Conservation (phyloP, 2,329 filamentous ascomycete genomes). For the Aquanectria penicillioides region DNA sequence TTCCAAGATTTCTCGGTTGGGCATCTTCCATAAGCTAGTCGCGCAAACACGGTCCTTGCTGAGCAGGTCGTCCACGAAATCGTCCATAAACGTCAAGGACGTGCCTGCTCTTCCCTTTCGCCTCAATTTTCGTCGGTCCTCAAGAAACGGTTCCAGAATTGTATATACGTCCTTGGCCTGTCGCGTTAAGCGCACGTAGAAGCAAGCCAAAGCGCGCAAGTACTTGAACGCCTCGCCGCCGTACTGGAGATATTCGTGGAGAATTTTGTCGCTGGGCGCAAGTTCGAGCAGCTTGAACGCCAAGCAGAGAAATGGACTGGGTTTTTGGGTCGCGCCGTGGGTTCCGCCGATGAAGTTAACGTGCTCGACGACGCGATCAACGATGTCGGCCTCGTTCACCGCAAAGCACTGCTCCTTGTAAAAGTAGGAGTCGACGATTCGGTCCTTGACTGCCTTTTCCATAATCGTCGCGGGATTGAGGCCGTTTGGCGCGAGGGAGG, state of each 20-base stretch:
- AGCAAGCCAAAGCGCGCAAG: constrained; percentile 86
- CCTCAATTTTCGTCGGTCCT: constrained; percentile 85
- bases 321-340: constrained; percentile 84
- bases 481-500: constrained; percentile 81
- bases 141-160: constrained; percentile 82
- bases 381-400: constrained; percentile 83
- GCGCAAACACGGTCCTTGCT: constrained; percentile 90
- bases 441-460: constrained; percentile 94
- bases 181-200: constrained; percentile 92
- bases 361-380: constrained; percentile 87
- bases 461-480: constrained; percentile 96
- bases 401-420: constrained; percentile 99
- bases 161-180: constrained; percentile 82
- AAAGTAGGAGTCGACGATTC: constrained; percentile 94
- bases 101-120: constrained; percentile 79
- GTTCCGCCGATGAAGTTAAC: constrained; percentile 89
- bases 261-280: constrained; percentile 79
- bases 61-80: constrained; percentile 92
- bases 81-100: constrained; percentile 82
- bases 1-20: constrained; percentile 82
- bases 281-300: constrained; percentile 95
- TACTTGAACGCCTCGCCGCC: constrained; percentile 86
- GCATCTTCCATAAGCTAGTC: constrained; percentile 92
- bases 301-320: constrained; percentile 91
- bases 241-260: constrained; percentile 81